A percentile compares a stretch with the other conserved stretches of the same genome.
phyloP scores from a whole-genome alignment of 176 grass and related monocot genomes.

The Chrysopogon serrulatus region DNA sequence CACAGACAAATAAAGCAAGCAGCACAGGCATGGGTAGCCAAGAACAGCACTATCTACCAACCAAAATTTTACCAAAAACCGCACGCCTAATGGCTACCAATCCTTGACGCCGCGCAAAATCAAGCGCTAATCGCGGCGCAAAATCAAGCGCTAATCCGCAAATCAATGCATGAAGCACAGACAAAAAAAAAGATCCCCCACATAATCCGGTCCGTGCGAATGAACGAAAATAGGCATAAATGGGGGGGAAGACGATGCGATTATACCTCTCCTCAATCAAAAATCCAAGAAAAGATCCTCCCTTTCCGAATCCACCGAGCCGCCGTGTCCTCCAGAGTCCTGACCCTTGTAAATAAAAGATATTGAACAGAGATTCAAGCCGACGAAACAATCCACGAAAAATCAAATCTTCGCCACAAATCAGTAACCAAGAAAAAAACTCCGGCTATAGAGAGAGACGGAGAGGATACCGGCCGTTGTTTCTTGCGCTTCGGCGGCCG shows the following conservation, averaged over 20 bases:
- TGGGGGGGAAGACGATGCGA: background rate
- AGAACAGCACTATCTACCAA: slow-evolving; percentile 25
- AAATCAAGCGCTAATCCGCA: slow-evolving; percentile 25
- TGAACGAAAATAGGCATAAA: background rate
- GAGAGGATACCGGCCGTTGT: background rate
- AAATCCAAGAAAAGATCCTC: slow-evolving; percentile 2
- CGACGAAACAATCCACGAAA: background rate
- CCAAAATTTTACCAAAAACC: slow-evolving; percentile 28
- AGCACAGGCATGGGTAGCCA: background rate
- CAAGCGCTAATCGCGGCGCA: slow-evolving; percentile 11
- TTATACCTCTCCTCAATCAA: slow-evolving; percentile 7
- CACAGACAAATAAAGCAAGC: slow-evolving; percentile 21
- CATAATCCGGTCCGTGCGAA: background rate
- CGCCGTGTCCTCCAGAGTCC: background rate
- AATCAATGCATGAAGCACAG: background rate
- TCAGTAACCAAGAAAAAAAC: background rate
- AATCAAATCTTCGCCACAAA: background rate
- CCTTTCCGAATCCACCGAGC: background rate
- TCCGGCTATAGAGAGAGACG: background rate
- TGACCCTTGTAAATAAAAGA: background rate
- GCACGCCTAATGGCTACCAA: slow-evolving; percentile 4
- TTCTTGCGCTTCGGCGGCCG: background rate
- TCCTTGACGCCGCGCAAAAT: slow-evolving; percentile 28
- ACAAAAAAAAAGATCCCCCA: background rate
- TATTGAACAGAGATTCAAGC: background rate